These are phyloP conservation scores for Parachlorella kessleri DNA, from an alignment of 139 green algal genomes.

Conservation along the genomic window DNA sequence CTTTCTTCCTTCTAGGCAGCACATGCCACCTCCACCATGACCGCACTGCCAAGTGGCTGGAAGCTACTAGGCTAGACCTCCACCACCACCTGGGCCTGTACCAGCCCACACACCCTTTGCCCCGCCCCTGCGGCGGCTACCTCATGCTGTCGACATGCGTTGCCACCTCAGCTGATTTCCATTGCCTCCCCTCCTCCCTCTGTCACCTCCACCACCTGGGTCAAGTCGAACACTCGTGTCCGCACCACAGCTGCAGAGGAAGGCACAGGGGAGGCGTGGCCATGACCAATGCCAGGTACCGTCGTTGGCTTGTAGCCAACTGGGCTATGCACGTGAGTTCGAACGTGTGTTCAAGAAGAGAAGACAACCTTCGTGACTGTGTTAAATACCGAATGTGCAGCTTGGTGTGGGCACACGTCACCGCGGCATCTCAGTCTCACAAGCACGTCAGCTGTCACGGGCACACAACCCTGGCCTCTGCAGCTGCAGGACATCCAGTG, in stretches of 20 bases:
- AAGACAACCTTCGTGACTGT: not conserved
- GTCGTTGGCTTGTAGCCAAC: no score
- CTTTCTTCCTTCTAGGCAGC: no score
- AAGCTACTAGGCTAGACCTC: no score
- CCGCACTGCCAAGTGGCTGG: not conserved
- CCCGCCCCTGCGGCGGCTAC: not conserved
- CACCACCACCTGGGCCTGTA: no score
- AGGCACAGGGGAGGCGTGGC: no score
- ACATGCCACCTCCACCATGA: not conserved
- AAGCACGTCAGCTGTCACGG: no score
- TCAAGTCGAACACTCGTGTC: constrained; percentile 45
- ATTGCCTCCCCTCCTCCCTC: constrained; percentile 70
- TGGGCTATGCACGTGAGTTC: no score
- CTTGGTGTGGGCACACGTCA: not conserved
- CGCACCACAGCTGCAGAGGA: constrained; percentile 58
- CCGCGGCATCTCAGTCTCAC: no score
- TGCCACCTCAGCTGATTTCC: constrained; percentile 46
- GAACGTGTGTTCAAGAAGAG: not conserved
- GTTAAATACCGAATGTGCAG: not conserved
- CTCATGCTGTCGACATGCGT: not conserved
- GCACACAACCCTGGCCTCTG: no score
- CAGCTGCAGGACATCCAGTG: no score
- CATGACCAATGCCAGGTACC: no score
- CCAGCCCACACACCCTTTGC: not conserved
- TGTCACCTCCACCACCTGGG: constrained; percentile 60